A percentile compares a stretch with the other conserved stretches of the same genome.
Conservation (phyloP, 192 early-diverging fungal species). For the Diversispora eburnea region DNA sequence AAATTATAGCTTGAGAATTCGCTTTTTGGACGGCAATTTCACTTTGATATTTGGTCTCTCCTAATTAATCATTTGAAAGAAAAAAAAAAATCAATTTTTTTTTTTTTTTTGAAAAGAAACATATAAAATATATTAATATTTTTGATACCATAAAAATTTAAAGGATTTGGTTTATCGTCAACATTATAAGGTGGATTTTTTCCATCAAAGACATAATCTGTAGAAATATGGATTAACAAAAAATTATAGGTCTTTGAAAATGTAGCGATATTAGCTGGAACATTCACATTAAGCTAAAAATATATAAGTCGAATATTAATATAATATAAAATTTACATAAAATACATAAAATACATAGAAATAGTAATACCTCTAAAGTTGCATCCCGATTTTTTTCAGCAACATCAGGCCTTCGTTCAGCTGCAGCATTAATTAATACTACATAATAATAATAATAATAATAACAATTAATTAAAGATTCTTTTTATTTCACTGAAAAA, state of each 20-base stretch:
- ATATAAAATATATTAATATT: too few species aligned
- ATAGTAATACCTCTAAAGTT: constrained; percentile 42
- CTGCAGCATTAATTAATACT: constrained; percentile 80
- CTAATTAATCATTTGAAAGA: constrained; percentile 23
- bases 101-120: too few species aligned
- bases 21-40: constrained; percentile 58
- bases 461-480: too few species aligned
- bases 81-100: background rate
- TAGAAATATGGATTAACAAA: constrained; percentile 77
- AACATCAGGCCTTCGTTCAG: constrained; percentile 81
- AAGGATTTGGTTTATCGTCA: constrained; percentile 63
- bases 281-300: constrained; percentile 63
- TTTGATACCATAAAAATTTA: constrained; percentile 73
- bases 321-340: background rate
- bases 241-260: constrained; percentile 47
- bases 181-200: constrained; percentile 74
- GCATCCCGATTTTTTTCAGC: constrained; percentile 63
- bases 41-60: constrained; percentile 70
- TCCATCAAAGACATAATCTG: constrained; percentile 95
- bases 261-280: constrained; percentile 54
- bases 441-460: background rate
- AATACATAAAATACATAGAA: background rate
- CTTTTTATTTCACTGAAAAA: too few species aligned
- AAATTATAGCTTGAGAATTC: constrained; percentile 57
- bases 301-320: background rate